These are phyloP conservation scores for Neurospora sp. DNA, from an alignment of 495 filamentous ascomycete genomes.

Conservation along the genomic window DNA sequence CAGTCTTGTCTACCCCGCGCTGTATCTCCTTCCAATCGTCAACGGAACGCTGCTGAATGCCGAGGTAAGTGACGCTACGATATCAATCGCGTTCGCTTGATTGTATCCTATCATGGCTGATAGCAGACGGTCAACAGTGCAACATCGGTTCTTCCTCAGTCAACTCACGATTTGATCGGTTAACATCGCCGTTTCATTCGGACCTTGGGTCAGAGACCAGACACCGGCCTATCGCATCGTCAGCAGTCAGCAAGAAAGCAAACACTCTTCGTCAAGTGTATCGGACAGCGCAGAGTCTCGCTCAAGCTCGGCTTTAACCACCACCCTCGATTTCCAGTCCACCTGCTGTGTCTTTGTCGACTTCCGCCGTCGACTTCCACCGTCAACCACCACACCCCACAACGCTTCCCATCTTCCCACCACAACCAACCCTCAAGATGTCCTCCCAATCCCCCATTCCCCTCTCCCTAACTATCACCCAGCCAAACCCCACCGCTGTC, in stretches of 20 bases:
- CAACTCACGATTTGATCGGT: not conserved
- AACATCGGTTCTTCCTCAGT: not conserved
- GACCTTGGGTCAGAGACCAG: not conserved
- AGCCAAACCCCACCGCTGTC: too few species aligned
- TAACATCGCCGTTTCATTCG: not conserved
- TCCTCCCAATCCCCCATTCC: not conserved
- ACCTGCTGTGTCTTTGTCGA: not conserved
- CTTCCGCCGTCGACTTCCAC: not conserved
- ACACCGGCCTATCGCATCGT: too few species aligned
- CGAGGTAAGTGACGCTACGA: not conserved
- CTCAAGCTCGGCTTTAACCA: not conserved
- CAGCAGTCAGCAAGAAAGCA: not conserved
- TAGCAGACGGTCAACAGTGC: not conserved
- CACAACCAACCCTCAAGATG: not conserved
- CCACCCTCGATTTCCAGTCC: not conserved
- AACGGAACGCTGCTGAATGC: not conserved
- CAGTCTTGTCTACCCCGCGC: not conserved
- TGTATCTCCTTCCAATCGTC: not conserved
- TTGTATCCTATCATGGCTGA: not conserved
- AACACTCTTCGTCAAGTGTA: not conserved
- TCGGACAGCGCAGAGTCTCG: not conserved
- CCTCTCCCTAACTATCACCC: conserved; percentile 1
- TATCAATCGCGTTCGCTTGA: not conserved
- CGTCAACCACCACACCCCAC: not conserved
- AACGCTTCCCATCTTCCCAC: not conserved